Base-by-base conservation (phyloP, 163 green algal species). In the Scenedesmus sp. region DNA sequence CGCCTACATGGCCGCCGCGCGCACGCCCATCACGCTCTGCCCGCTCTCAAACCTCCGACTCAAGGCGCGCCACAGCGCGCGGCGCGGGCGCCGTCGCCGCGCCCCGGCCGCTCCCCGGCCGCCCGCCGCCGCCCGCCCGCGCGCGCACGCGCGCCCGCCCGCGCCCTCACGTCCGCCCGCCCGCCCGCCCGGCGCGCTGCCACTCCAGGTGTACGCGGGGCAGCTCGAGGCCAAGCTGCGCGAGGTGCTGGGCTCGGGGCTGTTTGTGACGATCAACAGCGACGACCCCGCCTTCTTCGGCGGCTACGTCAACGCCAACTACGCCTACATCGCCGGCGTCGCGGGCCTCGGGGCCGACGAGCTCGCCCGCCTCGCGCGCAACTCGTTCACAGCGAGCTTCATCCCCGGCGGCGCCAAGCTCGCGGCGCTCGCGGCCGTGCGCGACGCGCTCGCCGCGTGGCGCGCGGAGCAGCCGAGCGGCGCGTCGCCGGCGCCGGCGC, bases 11-110 rank as follows among this genome's bases (percentile, higher is more conserved):
- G 70, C 39, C 1, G 29, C 78, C 0, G 74, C 2, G 0, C 69
- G 73, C 0, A 39, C 87, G 48, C 80, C 87, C 3, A 82, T 95
- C 36, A 95, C 90, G n/a, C 57, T 94, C 28, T 95, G 91, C 86
- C 91, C 91, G 0, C 57, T 92, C 31, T 87, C 70, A 70, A 93
- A 95, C 82, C 60, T 90, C 4, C 72, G 57, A n/a, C 80, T 92
- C 24, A 83, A 91, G 79, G 87, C 87, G 3, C n/a, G n/a, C n/a
- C n/a, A n/a, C n/a, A n/a, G n/a, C n/a, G n/a, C n/a, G n/a, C n/a
- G n/a, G n/a, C n/a, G n/a, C n/a, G n/a, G n/a, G n/a, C n/a, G n/a
- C n/a, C n/a, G n/a, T n/a, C n/a, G n/a, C n/a, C n/a, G n/a, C n/a
- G n/a, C n/a, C n/a, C n/a, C n/a, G n/a, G n/a, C n/a, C n/a, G n/a